Conservation (phyloP, 345 rosid genomes). For the Cardiospermum halicacabum region DNA sequence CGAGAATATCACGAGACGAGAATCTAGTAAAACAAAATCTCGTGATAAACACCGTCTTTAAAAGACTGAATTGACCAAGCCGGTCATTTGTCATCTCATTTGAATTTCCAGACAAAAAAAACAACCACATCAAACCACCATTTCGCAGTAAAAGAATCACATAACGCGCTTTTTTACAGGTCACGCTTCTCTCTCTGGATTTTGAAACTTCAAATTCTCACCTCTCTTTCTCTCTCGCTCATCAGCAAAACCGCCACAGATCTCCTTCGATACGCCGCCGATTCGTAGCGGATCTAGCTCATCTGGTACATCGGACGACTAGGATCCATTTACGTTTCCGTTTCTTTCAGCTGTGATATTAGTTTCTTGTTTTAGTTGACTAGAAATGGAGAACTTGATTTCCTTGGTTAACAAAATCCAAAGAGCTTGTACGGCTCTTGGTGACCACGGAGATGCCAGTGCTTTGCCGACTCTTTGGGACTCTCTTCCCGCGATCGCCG, state of each 20-base stretch:
- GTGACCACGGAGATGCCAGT: constrained; percentile 87
- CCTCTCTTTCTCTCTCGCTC: constrained; percentile 16
- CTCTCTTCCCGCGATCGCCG: constrained; percentile 92
- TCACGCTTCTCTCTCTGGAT: constrained; percentile 8
- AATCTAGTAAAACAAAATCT: not conserved
- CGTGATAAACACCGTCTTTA: not conserved
- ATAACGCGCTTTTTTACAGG: constrained; percentile 8
- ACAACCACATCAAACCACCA: not conserved
- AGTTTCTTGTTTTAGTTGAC: not conserved
- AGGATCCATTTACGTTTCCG: too few relatives aligned
- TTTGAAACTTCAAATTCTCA: constrained; percentile 20
- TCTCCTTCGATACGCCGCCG: constrained; percentile 11
- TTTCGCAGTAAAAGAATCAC: not conserved
- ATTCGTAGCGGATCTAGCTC: constrained; percentile 20
- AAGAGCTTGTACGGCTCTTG: constrained; percentile 99
- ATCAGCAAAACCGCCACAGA: constrained; percentile 7
- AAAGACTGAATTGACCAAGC: not conserved
- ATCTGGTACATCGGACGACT: constrained; percentile 9
- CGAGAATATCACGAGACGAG: constrained; percentile 13
- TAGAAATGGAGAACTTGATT: constrained; percentile 82
- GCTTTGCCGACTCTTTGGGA: constrained; percentile 99
- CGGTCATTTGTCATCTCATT: not conserved
- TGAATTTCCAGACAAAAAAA: constrained; percentile 3
- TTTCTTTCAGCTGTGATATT: constrained; percentile 12
- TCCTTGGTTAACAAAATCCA: constrained; percentile 93